Percentiles rank a stretch among this genome's conserved stretches.
Conservation (phyloP, 2,329 filamentous ascomycete genomes). For the Colletotrichum acutatum region DNA sequence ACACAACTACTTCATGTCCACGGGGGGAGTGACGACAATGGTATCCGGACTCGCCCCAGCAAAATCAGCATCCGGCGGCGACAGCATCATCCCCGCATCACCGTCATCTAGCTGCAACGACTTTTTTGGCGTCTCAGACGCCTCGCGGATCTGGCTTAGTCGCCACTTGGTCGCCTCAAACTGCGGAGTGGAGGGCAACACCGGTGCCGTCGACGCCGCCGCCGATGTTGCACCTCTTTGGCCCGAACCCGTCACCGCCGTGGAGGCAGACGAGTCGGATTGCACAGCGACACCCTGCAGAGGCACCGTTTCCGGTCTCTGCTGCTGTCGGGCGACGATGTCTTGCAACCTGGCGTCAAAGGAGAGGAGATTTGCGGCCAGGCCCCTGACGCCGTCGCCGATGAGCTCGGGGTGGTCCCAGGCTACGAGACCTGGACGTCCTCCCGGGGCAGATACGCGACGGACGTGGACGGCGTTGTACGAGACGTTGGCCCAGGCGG, state of each 20-base stretch:
- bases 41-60: slow-evolving; percentile 35
- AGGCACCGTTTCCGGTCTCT: slow-evolving; percentile 42
- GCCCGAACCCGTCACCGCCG: background rate
- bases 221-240: background rate
- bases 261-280: background rate
- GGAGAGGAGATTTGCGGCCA: slow-evolving; percentile 52
- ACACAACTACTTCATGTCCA: background rate
- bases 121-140: slow-evolving; percentile 28
- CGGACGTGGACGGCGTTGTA: slow-evolving; percentile 56
- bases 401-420: slow-evolving; percentile 62
- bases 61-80: slow-evolving; percentile 15
- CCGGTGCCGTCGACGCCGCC: background rate
- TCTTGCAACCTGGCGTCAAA: slow-evolving; percentile 50
- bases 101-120: background rate
- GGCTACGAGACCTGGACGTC: slow-evolving; percentile 56
- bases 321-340: slow-evolving; percentile 12
- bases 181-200: slow-evolving; percentile 9
- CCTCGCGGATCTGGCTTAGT: slow-evolving; percentile 26
- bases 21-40: slow-evolving; percentile 30
- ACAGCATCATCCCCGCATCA: background rate
- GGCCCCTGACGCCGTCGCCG: slow-evolving; percentile 50
- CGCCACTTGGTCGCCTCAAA: slow-evolving; percentile 22
- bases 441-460: slow-evolving; percentile 44
- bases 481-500: slow-evolving; percentile 57
- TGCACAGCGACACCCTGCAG: slow-evolving; percentile 45